Base-by-base conservation (phyloP, 1,139 yeast species). In the Saccharomyces hybrid region DNA sequence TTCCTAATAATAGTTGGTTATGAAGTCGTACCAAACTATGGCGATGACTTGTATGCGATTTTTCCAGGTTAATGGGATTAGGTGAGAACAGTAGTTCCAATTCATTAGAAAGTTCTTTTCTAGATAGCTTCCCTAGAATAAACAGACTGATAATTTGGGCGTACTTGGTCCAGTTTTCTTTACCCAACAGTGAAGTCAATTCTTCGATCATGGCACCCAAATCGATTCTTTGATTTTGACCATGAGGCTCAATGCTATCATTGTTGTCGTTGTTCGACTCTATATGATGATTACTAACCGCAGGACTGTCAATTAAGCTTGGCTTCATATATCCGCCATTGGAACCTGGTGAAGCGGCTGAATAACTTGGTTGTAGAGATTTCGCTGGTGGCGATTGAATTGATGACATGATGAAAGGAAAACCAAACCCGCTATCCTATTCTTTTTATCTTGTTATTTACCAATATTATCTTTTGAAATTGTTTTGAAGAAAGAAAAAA, bases 91-190 rank as follows among this genome's bases (percentile, higher is more conserved):
- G 46, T 13, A 59, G 51, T 49, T 66, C 65, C 9, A 68, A 51
- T 54, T 68, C 68, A 46, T 62, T 61, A 7, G 59, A 59, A 57
- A 91, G 76, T 70, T 93, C 99, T 34, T 73, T 71, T 57, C 97
- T 78, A 5, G 96, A 86, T 25, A 90, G 74, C 66, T 84, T 84
- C 4, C 96, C 97, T 52, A 88, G 79, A 44, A 91, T 76, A 63
- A 88, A 91, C 52, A 81, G 74, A 57, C 95, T 83, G 42, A 91
- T 77, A 5, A 88, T 78, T 58, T 85, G 88, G 60, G 95, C 93
- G 69, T 91, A 91, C 57, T 80, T 80, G 61, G 86, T 93, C 99
- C 99, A 91, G 58, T 81, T 78, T 9, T 73, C 72, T 55, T 76
- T 74, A 0, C 97, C 97, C 56, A 91, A 70, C 56, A 78, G 76